Base-by-base conservation (phyloP, 768 basidiomycete species). In the Lentinula edodes region DNA sequence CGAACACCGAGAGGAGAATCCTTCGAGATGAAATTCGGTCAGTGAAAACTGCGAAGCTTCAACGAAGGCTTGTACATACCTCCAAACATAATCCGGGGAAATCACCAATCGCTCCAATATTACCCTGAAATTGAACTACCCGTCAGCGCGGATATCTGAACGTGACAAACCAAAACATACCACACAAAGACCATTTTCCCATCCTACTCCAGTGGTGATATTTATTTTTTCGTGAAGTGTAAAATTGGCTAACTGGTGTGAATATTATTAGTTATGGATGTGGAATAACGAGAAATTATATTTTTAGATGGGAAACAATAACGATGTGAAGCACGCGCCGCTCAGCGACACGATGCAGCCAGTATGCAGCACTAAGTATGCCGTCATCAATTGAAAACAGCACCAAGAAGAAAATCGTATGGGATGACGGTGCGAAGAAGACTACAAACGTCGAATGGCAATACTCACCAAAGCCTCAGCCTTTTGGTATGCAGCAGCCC, bases 1-100 rank as follows among this genome's bases (percentile, higher is more conserved):
- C 94, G 88, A 18, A 95, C 85, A 3, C 93, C 93, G 0, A 91
- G 78, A 2, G 91, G 91, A 20, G 87, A 85, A 64, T 90, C 65
- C 64, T 64, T 23, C 13, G 58, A 28, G 20, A 32, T 16, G 18
- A 1, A 52, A n/a, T 28, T 0, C 9, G 23, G 43, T 41, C 20
- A 36, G 1, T 6, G 42, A 34, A 28, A 51, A 6, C 15, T 4
- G 0, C 28, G 3, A 18, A 15, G 3, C 1, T 34, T 1, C n/a
- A 46, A 32, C 32, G 9, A 18, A 42, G 10, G 32, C 5, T n/a
- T n/a, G n/a, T n/a, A n/a, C n/a, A n/a, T 20, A 83, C 86, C 74
- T 91, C 85, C 20, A 92, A 80, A 70, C 90, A 91, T 16, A 91
- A 74, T 28, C 90, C 88, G 0, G 87, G 87, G 72, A 82, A 91